Evolutionary conservation across 352 stramenopile species (phyloP), one percentile per base, ranked within the genome.

Genomic region (Globisporangium paddicum): DNA sequence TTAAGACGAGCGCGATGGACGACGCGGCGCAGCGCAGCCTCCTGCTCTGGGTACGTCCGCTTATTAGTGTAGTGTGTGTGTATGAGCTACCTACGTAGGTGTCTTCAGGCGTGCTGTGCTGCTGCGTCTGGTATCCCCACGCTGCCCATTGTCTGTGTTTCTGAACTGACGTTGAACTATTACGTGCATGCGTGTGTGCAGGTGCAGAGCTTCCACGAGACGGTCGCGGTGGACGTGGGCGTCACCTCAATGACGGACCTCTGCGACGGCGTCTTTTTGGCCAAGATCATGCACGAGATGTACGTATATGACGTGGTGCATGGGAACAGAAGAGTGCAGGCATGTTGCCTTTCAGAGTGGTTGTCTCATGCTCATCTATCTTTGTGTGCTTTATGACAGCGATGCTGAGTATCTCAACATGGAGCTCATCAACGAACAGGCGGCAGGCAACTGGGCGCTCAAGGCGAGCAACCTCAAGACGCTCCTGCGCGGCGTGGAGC

Each of bases 211-310:
- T 92, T 92, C 62, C 66, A 82, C 7, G 72, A 84, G 25, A 77
- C 72, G 37, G 52, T 89, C 41, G 76, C 70, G 23, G 68, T 64
- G 41, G 72, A 87, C 40, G 57, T 64, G 52, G 55, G 67, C 47
- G 59, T 90, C 38, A 48, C 59, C 28, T 66, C 67, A 28, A 55
- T 92, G 41, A 63, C 71, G 25, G 82, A 90, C 58, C 75, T 92
- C 34, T 83, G 76, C 53, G 82, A 95, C 58, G 85, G 85, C 55
- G 80, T 95, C 48, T 90, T 95, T 61, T 71, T 95, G 44, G 72
- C 79, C 54, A 82, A 88, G 62, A 79, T 95, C 59, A 87, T 95
- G 77, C 79, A 95, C 63, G 72, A 87, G 66, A 91, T 95, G 85
- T 95, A 72, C 60, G 79, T 76, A 37, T 53, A n/a, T 44, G 5